Conservation (phyloP, 163 green algal genomes). For the Chlorella variabilis region DNA sequence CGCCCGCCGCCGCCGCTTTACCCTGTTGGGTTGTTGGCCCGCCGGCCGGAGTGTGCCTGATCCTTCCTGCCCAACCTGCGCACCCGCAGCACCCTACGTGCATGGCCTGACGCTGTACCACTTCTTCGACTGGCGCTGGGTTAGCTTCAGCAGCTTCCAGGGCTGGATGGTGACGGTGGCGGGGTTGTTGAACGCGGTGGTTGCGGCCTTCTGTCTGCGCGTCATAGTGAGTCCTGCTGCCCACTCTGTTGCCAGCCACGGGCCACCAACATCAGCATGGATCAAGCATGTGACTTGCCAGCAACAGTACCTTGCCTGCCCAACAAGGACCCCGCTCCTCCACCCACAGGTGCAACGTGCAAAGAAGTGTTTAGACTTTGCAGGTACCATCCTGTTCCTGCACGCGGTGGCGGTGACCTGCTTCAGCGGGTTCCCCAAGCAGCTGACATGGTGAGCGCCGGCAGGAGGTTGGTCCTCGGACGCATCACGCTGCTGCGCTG, state of each 20-base stretch:
- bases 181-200: conserved; percentile 55
- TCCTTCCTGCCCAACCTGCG: no score
- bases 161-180: conserved; percentile 65
- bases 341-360: conserved; percentile 86
- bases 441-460: conserved; percentile 63
- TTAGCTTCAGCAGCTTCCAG: conserved; percentile 59
- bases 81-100: conserved; percentile 71
- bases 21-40: neutral
- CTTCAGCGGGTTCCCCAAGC: conserved; percentile 74
- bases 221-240: conserved; percentile 34
- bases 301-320: no score
- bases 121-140: conserved; percentile 68
- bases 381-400: conserved; percentile 83
- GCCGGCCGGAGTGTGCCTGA: neutral
- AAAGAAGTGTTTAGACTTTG: conserved; percentile 97
- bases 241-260: no score
- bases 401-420: conserved; percentile 76
- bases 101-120: conserved; percentile 61
- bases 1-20: neutral
- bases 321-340: no score
- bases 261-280: no score
- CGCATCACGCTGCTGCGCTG: no score
- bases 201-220: conserved; percentile 34
- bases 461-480: no score
- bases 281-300: no score